These are phyloP conservation scores for Diutina rugosa DNA, from an alignment of 1,139 yeast species.

Conservation along the genomic window DNA sequence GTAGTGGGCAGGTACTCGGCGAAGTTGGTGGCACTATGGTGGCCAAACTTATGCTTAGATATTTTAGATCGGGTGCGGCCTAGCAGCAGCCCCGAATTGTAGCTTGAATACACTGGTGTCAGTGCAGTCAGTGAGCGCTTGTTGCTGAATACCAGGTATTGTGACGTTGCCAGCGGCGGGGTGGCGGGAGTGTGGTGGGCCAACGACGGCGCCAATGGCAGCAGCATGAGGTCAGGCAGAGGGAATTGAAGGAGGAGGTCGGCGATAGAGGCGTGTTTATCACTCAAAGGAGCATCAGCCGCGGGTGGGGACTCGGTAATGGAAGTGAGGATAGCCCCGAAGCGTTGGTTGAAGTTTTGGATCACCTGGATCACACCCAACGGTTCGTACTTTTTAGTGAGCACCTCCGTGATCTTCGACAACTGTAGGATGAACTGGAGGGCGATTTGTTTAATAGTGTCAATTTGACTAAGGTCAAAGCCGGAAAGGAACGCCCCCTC, in stretches of 20 bases:
- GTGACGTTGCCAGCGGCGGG: constrained; percentile 31
- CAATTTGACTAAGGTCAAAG: constrained; percentile 26
- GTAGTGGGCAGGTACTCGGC: neutral
- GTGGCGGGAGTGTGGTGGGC: constrained; percentile 16
- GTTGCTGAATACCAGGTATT: constrained; percentile 23
- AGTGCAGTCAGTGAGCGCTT: neutral
- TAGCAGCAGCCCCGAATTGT: constrained; percentile 7
- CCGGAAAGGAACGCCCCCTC: constrained; percentile 41
- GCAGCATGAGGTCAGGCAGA: constrained; percentile 4
- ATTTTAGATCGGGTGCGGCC: constrained; percentile 13
- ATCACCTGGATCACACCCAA: constrained; percentile 29
- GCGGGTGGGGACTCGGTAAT: constrained; percentile 11
- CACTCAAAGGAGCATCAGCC: constrained; percentile 9
- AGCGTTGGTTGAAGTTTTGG: constrained; percentile 7
- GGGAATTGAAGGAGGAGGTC: constrained; percentile 19
- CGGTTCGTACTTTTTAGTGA: constrained; percentile 37
- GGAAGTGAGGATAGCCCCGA: constrained; percentile 13
- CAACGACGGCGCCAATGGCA: constrained; percentile 4
- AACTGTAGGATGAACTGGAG: constrained; percentile 34
- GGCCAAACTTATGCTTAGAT: constrained; percentile 2
- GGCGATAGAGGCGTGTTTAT: constrained; percentile 12
- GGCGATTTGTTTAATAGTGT: constrained; percentile 29
- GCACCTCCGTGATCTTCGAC: constrained; percentile 38
- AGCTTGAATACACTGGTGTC: neutral
- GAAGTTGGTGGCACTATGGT: neutral